These are phyloP conservation scores for Fonsecaea multimorphosa DNA, from an alignment of 2,329 filamentous ascomycete genomes.

Conservation along the genomic window DNA sequence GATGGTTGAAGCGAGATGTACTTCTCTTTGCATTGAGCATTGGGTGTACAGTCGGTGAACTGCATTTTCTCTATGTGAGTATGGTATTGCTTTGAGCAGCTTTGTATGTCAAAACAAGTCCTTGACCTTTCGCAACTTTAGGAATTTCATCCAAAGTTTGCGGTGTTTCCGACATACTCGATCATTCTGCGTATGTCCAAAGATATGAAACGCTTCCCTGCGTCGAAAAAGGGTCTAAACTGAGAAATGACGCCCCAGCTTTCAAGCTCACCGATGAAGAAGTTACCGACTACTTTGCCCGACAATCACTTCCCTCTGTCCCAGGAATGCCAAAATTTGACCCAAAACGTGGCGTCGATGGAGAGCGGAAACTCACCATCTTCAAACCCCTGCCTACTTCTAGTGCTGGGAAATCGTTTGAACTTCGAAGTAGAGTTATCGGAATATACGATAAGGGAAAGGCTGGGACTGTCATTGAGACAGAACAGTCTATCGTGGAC, in stretches of 20 bases:
- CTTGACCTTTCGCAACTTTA: background rate
- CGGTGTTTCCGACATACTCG: slow-evolving; percentile 56
- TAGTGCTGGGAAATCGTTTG: slow-evolving; percentile 47
- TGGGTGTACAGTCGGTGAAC: slow-evolving; percentile 47
- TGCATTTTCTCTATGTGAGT: slow-evolving; percentile 50
- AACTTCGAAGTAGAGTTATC: slow-evolving; percentile 50
- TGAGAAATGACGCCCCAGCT: slow-evolving; percentile 8
- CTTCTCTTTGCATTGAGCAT: slow-evolving; percentile 53
- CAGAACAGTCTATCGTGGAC: slow-evolving; percentile 50
- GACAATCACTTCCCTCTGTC: slow-evolving; percentile 46
- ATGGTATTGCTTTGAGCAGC: background rate
- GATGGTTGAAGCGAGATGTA: slow-evolving; percentile 45
- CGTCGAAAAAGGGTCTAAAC: too few species aligned
- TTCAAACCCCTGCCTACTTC: slow-evolving; percentile 47
- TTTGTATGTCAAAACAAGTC: background rate
- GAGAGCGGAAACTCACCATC: slow-evolving; percentile 51
- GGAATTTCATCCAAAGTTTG: slow-evolving; percentile 54
- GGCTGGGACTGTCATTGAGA: slow-evolving; percentile 53
- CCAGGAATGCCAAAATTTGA: slow-evolving; percentile 52
- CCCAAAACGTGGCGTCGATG: slow-evolving; percentile 51
- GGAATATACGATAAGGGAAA: slow-evolving; percentile 56
- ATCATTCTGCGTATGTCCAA: slow-evolving; percentile 39
- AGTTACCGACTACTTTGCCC: slow-evolving; percentile 52
- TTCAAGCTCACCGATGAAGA: slow-evolving; percentile 57
- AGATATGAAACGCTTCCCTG: background rate